Evolutionary conservation across 1,284 basidiomycete genomes (phyloP).

Genomic region (Hymenochaete sp.): DNA sequence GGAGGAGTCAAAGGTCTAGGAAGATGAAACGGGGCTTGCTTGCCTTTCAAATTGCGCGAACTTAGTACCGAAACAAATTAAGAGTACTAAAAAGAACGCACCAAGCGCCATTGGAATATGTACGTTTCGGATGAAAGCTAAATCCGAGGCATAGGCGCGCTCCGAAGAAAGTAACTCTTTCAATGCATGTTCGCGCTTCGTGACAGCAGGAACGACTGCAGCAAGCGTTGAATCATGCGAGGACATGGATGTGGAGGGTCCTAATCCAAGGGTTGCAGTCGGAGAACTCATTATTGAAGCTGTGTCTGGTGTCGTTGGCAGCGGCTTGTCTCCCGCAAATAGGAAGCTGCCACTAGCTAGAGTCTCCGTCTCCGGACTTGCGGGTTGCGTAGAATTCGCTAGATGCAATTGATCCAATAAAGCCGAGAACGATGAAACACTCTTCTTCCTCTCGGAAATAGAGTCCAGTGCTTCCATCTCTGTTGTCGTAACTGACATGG

Average conservation of each 20-base stretch:
- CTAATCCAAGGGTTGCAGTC: conserved; percentile 6
- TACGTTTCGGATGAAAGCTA: conserved; percentile 77
- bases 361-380: conserved; percentile 6
- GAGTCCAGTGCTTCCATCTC: neutral
- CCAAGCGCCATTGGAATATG: conserved; percentile 74
- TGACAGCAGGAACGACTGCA: conserved; percentile 23
- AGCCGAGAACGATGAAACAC: conserved; percentile 7
- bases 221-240: conserved; percentile 19
- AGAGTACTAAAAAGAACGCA: conserved; percentile 24
- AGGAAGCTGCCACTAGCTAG: conserved; percentile 2
- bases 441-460: neutral
- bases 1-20: conserved; percentile 27
- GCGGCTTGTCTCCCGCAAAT: conserved; percentile 15
- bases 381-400: conserved; percentile 7
- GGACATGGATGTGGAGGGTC: neutral
- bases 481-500: conserved; percentile 1
- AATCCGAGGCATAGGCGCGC: conserved; percentile 79
- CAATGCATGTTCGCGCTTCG: conserved; percentile 79
- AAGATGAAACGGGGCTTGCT: conserved; percentile 33
- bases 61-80: neutral
- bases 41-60: conserved; percentile 29
- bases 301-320: conserved; percentile 12
- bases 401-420: conserved; percentile 7
- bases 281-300: conserved; percentile 8
- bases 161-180: conserved; percentile 81